Base-by-base conservation (phyloP, 257 asterid genomes). In the Salvia miltiorrhiza region DNA sequence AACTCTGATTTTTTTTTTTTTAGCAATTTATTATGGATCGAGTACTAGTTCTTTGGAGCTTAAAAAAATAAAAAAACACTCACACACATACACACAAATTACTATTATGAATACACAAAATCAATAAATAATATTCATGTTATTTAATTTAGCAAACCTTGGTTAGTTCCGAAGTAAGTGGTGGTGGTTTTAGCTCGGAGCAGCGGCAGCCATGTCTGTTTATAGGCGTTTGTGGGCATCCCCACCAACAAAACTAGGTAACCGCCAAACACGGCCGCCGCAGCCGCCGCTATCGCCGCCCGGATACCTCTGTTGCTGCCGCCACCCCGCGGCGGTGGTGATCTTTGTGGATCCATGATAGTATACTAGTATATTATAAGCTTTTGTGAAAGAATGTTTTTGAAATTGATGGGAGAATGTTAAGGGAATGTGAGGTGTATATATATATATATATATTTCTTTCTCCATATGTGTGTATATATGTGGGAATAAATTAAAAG, bases 91-190 rank as follows among this genome's bases (percentile, higher is more conserved):
- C 50, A 19, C 20, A 44, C 19, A n/a, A 66, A 66, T 13, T 30
- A 14, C 14, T 12, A 54, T 1, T 1, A 54, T 24, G 41, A 28
- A 14, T 28, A 44, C 13, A 14, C 17, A 17, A 7, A 48, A n/a
- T 17, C 7, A 48, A 7, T 48, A 17, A 16, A 47, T 50, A 50
- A 19, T 8, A 16, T 16, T 49, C 55, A 49, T 49, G 55, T 3
- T 1, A 3, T 4, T 33, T n/a, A n/a, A n/a, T 59, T 58, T 8
- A 21, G 23, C 53, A 26, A 48, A 89, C 97, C 98, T 83, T 88
- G 93, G 28, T 14, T 65, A 37, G 84, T 63, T 72, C 97, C 98
- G 65, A 88, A 93, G 78, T 70, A 93, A 57, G 98, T 90, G 78
- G 98, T 70, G 40, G 76, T 56, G 20, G 89, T 66, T 8, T 75